Conservation (phyloP, 2,329 filamentous ascomycete species). For the Chaetothyriales sp. region DNA sequence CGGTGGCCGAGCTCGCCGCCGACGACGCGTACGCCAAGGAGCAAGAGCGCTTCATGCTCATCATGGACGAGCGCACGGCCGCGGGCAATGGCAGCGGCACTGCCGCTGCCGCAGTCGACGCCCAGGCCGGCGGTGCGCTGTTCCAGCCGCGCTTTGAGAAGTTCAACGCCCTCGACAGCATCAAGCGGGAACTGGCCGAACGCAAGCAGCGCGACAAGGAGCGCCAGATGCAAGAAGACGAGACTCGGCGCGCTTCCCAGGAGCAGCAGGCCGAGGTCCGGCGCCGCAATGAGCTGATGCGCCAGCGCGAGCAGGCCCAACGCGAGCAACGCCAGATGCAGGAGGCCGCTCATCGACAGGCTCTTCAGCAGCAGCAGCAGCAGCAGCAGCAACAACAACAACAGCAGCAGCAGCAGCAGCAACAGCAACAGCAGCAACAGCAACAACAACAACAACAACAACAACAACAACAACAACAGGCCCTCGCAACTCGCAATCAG, state of each 20-base stretch:
- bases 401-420: no score
- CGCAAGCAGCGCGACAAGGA: slow-evolving; percentile 40
- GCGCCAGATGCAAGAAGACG: slow-evolving; percentile 36
- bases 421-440: no score
- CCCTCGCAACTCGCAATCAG: slow-evolving; percentile 7
- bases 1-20: slow-evolving; percentile 83
- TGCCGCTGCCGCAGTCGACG: slow-evolving; percentile 54
- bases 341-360: slow-evolving; percentile 28
- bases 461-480: no score
- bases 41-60: slow-evolving; percentile 83
- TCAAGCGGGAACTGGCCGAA: slow-evolving; percentile 63
- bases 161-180: slow-evolving; percentile 82
- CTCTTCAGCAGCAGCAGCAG: slow-evolving; percentile 29
- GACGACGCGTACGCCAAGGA: slow-evolving; percentile 86
- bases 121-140: slow-evolving; percentile 53
- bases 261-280: slow-evolving; percentile 37
- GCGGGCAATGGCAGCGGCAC: slow-evolving; percentile 39
- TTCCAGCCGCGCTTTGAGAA: slow-evolving; percentile 80
- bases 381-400: no score
- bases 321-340: slow-evolving; percentile 20
- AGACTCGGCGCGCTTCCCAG: slow-evolving; percentile 34
- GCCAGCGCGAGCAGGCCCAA: slow-evolving; percentile 22
- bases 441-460: no score
- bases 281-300: slow-evolving; percentile 30
- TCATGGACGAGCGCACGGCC: slow-evolving; percentile 67